Evolutionary conservation across 129 eudicot species (phyloP).

Genomic region (Calendula officinalis): DNA sequence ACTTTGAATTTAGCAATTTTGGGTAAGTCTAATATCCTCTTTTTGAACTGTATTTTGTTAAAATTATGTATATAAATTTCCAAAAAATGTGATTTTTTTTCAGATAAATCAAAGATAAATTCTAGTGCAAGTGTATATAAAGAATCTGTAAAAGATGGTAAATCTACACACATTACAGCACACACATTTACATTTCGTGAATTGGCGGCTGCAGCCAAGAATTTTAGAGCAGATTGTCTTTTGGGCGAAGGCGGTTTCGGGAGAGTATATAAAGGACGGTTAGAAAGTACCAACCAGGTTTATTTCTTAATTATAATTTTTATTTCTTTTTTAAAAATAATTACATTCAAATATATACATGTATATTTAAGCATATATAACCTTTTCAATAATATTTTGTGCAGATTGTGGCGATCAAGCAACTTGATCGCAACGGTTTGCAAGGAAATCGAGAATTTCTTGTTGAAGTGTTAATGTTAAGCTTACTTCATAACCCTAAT

Average conservation of each 20-base stretch:
- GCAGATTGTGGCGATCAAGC: constrained; percentile 90
- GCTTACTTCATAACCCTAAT: constrained; percentile 82
- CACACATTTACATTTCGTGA: constrained; percentile 92
- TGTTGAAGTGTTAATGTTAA: constrained; percentile 89
- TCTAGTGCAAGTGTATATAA: constrained; percentile 44
- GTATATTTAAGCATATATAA: too few relatives aligned
- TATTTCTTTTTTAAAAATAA: not conserved
- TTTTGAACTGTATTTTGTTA: constrained; percentile 3
- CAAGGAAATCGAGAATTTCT: constrained; percentile 94
- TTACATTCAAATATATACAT: too few relatives aligned
- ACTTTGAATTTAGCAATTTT: constrained; percentile 10
- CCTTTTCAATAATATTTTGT: too few relatives aligned
- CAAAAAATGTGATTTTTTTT: constrained; percentile 5
- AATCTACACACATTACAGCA: constrained; percentile 76
- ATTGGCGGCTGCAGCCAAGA: constrained; percentile 82
- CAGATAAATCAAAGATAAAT: constrained; percentile 62
- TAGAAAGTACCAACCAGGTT: constrained; percentile 90
- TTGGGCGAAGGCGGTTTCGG: constrained; percentile 97
- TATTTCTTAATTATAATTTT: not conserved
- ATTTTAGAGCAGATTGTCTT: constrained; percentile 87
- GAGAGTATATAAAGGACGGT: constrained; percentile 71
- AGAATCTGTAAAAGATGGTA: constrained; percentile 62
- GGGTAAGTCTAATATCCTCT: constrained; percentile 7
- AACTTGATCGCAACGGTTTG: constrained; percentile 87
- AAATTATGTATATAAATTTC: not conserved